Conservation (phyloP, 1,284 basidiomycete genomes). For the Trichosporon sp. region DNA sequence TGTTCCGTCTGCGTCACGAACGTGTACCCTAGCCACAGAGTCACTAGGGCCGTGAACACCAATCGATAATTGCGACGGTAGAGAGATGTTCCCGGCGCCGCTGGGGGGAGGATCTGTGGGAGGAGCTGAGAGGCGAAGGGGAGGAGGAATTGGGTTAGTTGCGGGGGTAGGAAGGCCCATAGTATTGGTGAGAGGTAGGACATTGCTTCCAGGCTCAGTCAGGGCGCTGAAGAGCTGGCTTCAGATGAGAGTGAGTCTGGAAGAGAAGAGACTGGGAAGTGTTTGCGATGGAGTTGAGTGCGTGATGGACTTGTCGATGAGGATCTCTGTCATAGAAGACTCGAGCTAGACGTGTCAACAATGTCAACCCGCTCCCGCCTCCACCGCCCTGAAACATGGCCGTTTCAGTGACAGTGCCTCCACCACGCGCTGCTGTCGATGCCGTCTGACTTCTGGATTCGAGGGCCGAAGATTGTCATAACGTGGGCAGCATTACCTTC, state of each 20-base stretch:
- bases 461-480: no score
- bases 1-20: slow-evolving; percentile 54
- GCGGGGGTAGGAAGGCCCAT: slow-evolving; percentile 33
- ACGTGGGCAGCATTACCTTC: no score
- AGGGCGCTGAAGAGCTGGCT: no score
- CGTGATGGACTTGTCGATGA: background rate
- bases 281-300: background rate
- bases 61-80: slow-evolving; percentile 30
- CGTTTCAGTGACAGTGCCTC: no score
- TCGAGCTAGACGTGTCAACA: background rate
- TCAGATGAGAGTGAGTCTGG: no score
- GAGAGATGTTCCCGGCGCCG: slow-evolving; percentile 18
- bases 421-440: no score
- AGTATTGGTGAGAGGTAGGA: slow-evolving; percentile 28
- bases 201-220: background rate
- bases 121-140: slow-evolving; percentile 24
- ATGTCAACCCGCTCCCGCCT: background rate
- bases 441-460: no score
- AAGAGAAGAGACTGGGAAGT: no score
- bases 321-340: background rate
- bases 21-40: slow-evolving; percentile 65
- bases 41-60: slow-evolving; percentile 49
- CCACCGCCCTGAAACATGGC: background rate
- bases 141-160: slow-evolving; percentile 28
- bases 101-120: slow-evolving; percentile 30